Percentiles rank a stretch among this genome's conserved stretches.
phyloP scores from a whole-genome alignment of 176 grass and related monocot genomes.

The Rhynchospora pubera region DNA sequence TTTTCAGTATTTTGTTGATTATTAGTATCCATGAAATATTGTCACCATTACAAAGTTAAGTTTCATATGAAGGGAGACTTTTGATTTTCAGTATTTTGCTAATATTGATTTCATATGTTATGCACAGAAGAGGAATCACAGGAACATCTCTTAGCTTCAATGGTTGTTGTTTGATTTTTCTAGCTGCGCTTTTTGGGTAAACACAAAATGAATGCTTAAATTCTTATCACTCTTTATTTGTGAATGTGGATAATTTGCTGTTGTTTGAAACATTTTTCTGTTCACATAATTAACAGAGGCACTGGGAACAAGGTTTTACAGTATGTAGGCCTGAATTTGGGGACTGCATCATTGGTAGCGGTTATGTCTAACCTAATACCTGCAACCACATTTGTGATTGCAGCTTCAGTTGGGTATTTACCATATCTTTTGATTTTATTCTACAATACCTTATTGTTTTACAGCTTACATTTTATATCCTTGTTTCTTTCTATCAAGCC shows the following conservation, averaged over 20 bases:
- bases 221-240: not conserved
- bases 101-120: not conserved
- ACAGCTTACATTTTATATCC: not conserved
- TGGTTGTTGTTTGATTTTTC: not conserved
- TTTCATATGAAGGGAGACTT: not conserved
- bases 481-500: not conserved
- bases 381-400: not conserved
- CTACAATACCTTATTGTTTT: not conserved
- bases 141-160: not conserved
- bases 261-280: not conserved
- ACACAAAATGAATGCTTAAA: not conserved
- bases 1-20: too few relatives aligned
- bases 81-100: not conserved
- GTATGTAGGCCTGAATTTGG: conserved; percentile 8
- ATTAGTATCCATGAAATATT: not conserved
- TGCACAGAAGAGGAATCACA: not conserved
- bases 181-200: not conserved
- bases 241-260: not conserved
- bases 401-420: not conserved
- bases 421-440: not conserved
- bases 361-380: conserved; percentile 6
- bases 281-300: not conserved
- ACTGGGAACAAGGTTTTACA: conserved; percentile 5
- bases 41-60: not conserved
- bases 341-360: not conserved